phyloP scores from a whole-genome alignment of 106 monocot genomes.

The Alisma plantagoaquatica region DNA sequence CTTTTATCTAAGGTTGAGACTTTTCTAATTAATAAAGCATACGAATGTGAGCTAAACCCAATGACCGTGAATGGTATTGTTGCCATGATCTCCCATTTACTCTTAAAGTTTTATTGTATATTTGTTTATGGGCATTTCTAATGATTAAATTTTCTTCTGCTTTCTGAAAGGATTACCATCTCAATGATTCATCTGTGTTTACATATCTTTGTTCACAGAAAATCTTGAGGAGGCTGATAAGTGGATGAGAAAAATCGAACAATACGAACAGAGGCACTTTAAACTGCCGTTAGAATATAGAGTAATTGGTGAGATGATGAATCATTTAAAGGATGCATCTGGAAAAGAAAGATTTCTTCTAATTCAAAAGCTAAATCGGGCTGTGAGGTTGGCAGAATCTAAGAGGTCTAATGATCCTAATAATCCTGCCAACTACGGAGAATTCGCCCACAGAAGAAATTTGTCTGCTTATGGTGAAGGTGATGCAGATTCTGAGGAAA shows the following conservation, averaged over 20 bases:
- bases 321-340: slow-evolving; percentile 69
- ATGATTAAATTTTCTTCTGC: no score
- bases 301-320: slow-evolving; percentile 97
- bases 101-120: no score
- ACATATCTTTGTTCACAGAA: slow-evolving; percentile 33
- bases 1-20: no score
- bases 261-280: slow-evolving; percentile 70
- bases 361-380: slow-evolving; percentile 89
- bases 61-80: no score
- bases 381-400: slow-evolving; percentile 69
- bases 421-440: slow-evolving; percentile 87
- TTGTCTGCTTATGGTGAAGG: slow-evolving; percentile 48
- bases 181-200: no score
- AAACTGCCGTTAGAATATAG: slow-evolving; percentile 91
- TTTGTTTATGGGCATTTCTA: no score
- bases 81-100: no score
- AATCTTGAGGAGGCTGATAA: slow-evolving; percentile 86
- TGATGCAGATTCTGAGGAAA: slow-evolving; percentile 55
- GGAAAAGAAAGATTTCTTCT: slow-evolving; percentile 93
- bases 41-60: no score
- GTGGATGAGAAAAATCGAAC: slow-evolving; percentile 82
- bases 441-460: slow-evolving; percentile 63
- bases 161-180: no score
- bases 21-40: no score
- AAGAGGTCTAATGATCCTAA: slow-evolving; percentile 91